These are phyloP conservation scores for Penicillium sp. DNA, from an alignment of 2,329 filamentous ascomycete genomes.

Conservation along the genomic window DNA sequence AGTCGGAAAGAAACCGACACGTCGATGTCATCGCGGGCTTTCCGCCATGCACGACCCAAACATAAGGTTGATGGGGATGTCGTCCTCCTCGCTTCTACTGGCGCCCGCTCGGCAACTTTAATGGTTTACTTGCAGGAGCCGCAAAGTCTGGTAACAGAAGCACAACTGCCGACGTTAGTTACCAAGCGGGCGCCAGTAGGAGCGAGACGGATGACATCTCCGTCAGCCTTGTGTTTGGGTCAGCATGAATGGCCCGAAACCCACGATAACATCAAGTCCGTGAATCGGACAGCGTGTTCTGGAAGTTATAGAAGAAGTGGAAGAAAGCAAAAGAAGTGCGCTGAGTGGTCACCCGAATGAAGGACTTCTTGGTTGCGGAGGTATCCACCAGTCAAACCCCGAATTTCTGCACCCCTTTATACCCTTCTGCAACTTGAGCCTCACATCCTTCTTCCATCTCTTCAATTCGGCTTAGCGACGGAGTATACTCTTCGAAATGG, in stretches of 20 bases:
- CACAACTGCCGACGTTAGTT: not conserved
- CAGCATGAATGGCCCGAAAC: too few relatives aligned
- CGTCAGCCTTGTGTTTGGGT: not conserved
- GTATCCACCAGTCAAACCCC: not conserved
- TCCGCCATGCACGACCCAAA: not conserved
- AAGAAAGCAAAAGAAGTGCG: not conserved
- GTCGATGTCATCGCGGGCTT: not conserved
- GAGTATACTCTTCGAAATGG: not conserved
- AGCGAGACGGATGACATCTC: not conserved
- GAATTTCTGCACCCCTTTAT: not conserved
- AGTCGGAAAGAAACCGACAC: constrained; percentile 1
- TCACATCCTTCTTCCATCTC: not conserved
- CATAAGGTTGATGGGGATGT: not conserved
- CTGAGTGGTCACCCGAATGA: not conserved
- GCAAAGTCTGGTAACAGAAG: not conserved
- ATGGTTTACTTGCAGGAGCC: not conserved
- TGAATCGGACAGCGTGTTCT: not conserved
- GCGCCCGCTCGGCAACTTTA: constrained; percentile 5
- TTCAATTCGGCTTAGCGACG: not conserved
- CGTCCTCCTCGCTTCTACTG: not conserved
- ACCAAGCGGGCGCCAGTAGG: not conserved
- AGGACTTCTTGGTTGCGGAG: not conserved
- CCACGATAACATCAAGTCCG: too few relatives aligned
- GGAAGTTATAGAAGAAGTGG: not conserved
- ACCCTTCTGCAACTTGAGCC: not conserved